Evolutionary conservation across 2,329 filamentous ascomycete genomes (phyloP).

Genomic region (Botryotinia calthae): DNA sequence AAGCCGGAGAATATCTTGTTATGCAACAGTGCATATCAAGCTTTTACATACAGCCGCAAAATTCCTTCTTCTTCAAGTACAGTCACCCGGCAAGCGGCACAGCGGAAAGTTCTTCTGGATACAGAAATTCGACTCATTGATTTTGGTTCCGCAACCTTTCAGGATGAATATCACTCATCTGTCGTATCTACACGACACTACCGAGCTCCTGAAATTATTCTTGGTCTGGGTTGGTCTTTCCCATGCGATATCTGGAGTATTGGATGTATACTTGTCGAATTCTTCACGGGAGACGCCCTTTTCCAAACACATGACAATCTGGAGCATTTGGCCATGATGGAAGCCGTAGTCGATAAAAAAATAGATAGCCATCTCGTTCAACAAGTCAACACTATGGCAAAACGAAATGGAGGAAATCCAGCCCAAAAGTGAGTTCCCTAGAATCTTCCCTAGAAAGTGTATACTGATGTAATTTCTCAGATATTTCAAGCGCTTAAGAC

Average conservation of each 20-base stretch:
- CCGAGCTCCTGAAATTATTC: slow-evolving; percentile 67
- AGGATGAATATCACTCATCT: slow-evolving; percentile 70
- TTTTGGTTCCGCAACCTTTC: slow-evolving; percentile 69
- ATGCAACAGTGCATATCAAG: slow-evolving; percentile 63
- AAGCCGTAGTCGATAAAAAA: slow-evolving; percentile 59
- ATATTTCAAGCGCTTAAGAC: slow-evolving; percentile 63
- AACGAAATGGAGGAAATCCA: slow-evolving; percentile 56
- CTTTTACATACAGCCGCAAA: slow-evolving; percentile 67
- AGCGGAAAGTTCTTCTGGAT: slow-evolving; percentile 63
- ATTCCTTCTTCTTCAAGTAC: slow-evolving; percentile 66
- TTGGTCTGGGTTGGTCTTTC: slow-evolving; percentile 68
- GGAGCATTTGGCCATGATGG: slow-evolving; percentile 75
- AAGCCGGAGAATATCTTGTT: slow-evolving; percentile 71
- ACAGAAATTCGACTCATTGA: slow-evolving; percentile 70
- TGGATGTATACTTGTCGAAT: slow-evolving; percentile 69
- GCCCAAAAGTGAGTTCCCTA: slow-evolving; percentile 59
- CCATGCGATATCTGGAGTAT: slow-evolving; percentile 75
- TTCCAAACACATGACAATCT: slow-evolving; percentile 73
- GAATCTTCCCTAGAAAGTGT: neutral
- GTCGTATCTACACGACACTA: slow-evolving; percentile 70
- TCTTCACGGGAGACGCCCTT: slow-evolving; percentile 68
- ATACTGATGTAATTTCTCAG: slow-evolving; percentile 44
- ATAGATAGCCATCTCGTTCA: slow-evolving; percentile 60
- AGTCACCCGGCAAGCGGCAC: slow-evolving; percentile 58
- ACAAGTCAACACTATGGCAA: slow-evolving; percentile 55